A percentile compares a stretch with the other conserved stretches of the same genome.
phyloP scores from a whole-genome alignment of 73 alveolate genomes.

The Symbiodinium pilosum region DNA sequence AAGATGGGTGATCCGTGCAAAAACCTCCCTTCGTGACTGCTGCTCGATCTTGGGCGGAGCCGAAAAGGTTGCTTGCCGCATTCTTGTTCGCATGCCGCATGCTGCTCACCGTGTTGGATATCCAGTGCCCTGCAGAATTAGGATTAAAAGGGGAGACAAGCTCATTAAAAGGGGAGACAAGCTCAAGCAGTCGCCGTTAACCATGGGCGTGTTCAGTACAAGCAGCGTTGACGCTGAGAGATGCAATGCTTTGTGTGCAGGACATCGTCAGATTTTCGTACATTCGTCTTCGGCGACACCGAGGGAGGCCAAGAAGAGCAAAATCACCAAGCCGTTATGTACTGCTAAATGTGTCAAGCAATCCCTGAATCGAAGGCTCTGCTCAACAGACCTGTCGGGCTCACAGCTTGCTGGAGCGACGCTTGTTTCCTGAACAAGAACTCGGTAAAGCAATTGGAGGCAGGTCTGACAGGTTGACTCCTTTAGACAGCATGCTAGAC shows the following conservation, averaged over 20 bases:
- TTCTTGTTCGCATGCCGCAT: neutral
- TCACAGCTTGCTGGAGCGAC: neutral
- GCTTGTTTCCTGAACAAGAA: neutral
- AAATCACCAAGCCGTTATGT: neutral
- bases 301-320: neutral
- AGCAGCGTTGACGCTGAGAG: neutral
- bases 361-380: neutral
- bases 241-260: neutral
- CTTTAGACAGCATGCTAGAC: neutral
- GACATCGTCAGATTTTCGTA: neutral
- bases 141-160: neutral
- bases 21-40: neutral
- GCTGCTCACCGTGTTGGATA: neutral
- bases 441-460: neutral
- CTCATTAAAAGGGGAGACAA: neutral
- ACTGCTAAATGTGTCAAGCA: neutral
- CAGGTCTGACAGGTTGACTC: too few relatives aligned
- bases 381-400: neutral
- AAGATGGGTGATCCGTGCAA: neutral
- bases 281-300: neutral
- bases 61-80: neutral
- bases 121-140: neutral
- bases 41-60: neutral
- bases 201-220: neutral
- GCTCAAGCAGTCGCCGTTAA: neutral